A percentile compares a stretch with the other conserved stretches of the same genome.
Evolutionary conservation across 2,329 filamentous ascomycete genomes (phyloP).

Genomic region (Simplicillium aogashimaense): DNA sequence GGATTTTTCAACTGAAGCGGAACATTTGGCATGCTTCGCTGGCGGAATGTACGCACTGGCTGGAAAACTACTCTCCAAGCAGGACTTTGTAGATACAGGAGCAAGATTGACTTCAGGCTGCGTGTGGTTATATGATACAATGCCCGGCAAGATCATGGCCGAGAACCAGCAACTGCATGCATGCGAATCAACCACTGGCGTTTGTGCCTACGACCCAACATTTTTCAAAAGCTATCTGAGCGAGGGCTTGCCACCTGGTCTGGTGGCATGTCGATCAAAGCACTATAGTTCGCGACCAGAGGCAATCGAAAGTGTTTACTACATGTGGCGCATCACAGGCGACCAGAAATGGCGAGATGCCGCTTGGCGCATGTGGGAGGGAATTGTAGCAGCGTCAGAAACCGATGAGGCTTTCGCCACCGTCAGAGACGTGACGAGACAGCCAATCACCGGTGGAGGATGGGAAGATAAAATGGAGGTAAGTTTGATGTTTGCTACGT

Average conservation of each 20-base stretch:
- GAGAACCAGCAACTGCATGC: constrained; percentile 32
- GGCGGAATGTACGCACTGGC: constrained; percentile 63
- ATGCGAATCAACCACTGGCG: constrained; percentile 19
- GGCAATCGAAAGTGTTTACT: constrained; percentile 42
- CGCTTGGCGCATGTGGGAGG: constrained; percentile 39
- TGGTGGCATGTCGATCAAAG: constrained; percentile 39
- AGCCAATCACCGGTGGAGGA: too few relatives aligned
- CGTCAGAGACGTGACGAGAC: constrained; percentile 22
- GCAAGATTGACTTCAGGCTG: constrained; percentile 40
- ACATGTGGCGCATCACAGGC: constrained; percentile 41
- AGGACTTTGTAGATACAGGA: constrained; percentile 36
- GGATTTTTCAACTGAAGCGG: constrained; percentile 23
- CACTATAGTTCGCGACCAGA: constrained; percentile 36
- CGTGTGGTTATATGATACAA: constrained; percentile 41
- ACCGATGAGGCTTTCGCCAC: constrained; percentile 33
- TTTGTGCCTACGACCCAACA: constrained; percentile 23
- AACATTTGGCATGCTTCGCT: constrained; percentile 61
- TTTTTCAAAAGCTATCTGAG: constrained; percentile 8
- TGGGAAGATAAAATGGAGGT: constrained; percentile 51
- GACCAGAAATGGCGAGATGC: constrained; percentile 30
- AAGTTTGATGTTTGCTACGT: constrained; percentile 18
- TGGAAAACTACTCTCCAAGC: constrained; percentile 45
- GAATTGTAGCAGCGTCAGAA: constrained; percentile 29
- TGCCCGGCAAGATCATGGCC: constrained; percentile 43
- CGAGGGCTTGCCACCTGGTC: constrained; percentile 37